phyloP scores from a whole-genome alignment of 1,284 basidiomycete species.

The Moesziomyces sp. region DNA sequence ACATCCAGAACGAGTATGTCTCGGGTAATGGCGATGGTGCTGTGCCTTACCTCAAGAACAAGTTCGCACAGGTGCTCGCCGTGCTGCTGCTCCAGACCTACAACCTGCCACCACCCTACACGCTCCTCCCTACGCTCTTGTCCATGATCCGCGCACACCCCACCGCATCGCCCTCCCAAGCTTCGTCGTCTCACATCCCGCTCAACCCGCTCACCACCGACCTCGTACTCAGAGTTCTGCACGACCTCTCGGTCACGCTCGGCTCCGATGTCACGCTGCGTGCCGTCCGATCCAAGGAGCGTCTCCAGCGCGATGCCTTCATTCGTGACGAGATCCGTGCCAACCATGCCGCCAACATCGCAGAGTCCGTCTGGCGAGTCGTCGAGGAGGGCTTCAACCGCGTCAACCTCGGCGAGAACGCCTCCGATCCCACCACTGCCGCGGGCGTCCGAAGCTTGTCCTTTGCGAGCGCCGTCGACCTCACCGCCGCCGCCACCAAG shows the following conservation, averaged over 20 bases:
- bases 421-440: constrained; percentile 10
- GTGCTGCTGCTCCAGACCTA: constrained; percentile 93
- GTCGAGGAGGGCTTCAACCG: constrained; percentile 75
- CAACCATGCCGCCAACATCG: constrained; percentile 80
- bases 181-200: constrained; percentile 77
- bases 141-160: constrained; percentile 69
- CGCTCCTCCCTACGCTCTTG: constrained; percentile 72
- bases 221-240: constrained; percentile 63
- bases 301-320: constrained; percentile 63
- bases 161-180: constrained; percentile 69
- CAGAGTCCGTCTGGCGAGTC: constrained; percentile 85
- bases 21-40: constrained; percentile 56
- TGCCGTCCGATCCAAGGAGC: constrained; percentile 60
- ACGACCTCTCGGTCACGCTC: constrained; percentile 65
- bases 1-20: constrained; percentile 64
- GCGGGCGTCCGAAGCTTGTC: constrained; percentile 72
- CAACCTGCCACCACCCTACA: constrained; percentile 83
- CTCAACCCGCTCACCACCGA: constrained; percentile 90
- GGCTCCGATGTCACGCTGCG: constrained; percentile 65
- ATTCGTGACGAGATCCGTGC: constrained; percentile 65
- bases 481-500: constrained; percentile 81
- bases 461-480: constrained; percentile 69
- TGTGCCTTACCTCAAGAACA: constrained; percentile 80
- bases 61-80: constrained; percentile 95
- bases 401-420: constrained; percentile 40